Conservation (phyloP, 1,284 basidiomycete genomes). For the Malassezia cuniculi region DNA sequence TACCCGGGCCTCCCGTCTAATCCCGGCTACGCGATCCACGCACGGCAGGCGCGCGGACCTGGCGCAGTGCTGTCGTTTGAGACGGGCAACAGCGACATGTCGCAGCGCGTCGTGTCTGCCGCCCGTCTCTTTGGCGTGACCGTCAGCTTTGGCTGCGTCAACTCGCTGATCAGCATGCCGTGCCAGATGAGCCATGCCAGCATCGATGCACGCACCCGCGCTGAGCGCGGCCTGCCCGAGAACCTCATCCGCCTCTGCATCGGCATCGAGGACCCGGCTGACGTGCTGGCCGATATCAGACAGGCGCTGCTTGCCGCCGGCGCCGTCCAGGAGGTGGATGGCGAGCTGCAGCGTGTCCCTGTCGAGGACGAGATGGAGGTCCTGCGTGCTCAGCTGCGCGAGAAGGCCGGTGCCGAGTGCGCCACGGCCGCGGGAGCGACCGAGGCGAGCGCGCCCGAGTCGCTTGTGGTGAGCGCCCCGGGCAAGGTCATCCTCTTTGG, state of each 20-base stretch:
- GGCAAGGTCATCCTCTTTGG: slow-evolving; percentile 98
- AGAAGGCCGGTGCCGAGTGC: too few relatives aligned
- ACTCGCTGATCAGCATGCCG: slow-evolving; percentile 97
- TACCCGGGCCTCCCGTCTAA: slow-evolving; percentile 82
- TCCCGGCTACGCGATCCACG: slow-evolving; percentile 73
- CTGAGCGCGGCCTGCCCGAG: slow-evolving; percentile 85
- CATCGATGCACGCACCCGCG: slow-evolving; percentile 82
- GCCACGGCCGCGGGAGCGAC: slow-evolving; percentile 6
- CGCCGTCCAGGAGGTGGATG: slow-evolving; percentile 53
- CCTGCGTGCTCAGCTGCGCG: slow-evolving; percentile 3
- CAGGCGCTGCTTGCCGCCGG: slow-evolving; percentile 80
- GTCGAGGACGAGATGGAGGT: slow-evolving; percentile 15
- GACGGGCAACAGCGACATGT: slow-evolving; percentile 78
- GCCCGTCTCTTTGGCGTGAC: slow-evolving; percentile 93
- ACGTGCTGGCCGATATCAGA: slow-evolving; percentile 89
- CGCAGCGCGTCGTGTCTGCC: slow-evolving; percentile 81
- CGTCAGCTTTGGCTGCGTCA: slow-evolving; percentile 95
- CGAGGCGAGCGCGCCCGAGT: slow-evolving; percentile 16
- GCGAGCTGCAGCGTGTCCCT: slow-evolving; percentile 13
- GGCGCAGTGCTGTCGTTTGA: slow-evolving; percentile 91
- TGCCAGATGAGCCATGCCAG: slow-evolving; percentile 99
- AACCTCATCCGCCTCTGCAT: slow-evolving; percentile 95
- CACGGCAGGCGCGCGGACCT: slow-evolving; percentile 61
- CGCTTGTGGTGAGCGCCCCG: slow-evolving; percentile 52
- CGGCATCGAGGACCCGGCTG: slow-evolving; percentile 87